Conservation (phyloP, 192 early-diverging fungal species). For the Podochytrium sp. region DNA sequence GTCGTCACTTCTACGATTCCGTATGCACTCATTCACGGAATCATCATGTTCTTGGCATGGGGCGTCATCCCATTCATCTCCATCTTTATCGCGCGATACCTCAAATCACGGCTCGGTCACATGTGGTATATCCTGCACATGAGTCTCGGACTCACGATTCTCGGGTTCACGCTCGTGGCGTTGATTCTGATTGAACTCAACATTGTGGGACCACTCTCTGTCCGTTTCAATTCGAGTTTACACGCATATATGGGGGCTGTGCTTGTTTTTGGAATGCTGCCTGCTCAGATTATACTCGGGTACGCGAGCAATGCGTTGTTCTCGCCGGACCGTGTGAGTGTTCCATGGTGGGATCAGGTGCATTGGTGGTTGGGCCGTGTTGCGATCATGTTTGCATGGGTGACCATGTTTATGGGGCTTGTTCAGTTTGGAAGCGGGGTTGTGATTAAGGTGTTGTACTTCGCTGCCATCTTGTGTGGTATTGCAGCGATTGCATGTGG, state of each 20-base stretch:
- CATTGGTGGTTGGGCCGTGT: conserved; percentile 55
- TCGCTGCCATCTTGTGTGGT: conserved; percentile 2
- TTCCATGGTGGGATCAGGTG: conserved; percentile 50
- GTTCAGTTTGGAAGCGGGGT: background rate
- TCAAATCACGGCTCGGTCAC: conserved; percentile 42
- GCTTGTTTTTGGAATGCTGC: conserved; percentile 2
- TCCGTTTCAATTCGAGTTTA: conserved; percentile 8
- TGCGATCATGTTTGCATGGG: conserved; percentile 4
- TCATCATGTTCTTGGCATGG: conserved; percentile 45
- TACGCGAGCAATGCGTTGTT: conserved; percentile 37
- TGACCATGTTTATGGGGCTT: background rate
- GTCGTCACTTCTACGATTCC: background rate
- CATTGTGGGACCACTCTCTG: background rate
- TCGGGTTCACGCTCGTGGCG: conserved; percentile 15
- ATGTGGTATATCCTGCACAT: conserved; percentile 46
- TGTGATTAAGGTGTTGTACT: conserved; percentile 2
- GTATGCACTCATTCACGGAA: conserved; percentile 30
- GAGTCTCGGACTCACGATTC: conserved; percentile 36
- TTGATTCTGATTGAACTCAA: conserved; percentile 31
- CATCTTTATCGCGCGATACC: conserved; percentile 46
- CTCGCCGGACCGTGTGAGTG: conserved; percentile 14
- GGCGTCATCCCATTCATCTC: conserved; percentile 35
- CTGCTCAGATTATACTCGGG: conserved; percentile 39
- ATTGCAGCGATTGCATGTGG: conserved; percentile 5
- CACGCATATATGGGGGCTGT: conserved; percentile 19